These are phyloP conservation scores for Hypoxylon crocopeplum DNA, from an alignment of 495 filamentous ascomycete genomes.

Conservation along the genomic window DNA sequence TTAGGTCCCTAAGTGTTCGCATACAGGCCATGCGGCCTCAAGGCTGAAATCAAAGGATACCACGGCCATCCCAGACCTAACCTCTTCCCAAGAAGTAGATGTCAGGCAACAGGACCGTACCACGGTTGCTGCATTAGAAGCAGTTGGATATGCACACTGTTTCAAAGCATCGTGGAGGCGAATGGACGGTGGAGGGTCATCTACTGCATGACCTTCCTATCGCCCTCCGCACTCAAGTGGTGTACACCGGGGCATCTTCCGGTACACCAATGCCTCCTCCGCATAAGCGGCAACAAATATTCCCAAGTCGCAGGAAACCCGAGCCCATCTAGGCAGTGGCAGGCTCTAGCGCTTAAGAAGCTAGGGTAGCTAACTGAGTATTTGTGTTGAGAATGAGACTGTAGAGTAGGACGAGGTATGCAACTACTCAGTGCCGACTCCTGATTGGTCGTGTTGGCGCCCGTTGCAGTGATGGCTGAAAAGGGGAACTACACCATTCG, in stretches of 20 bases:
- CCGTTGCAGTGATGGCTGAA: slow-evolving; percentile 46
- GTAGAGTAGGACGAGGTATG: slow-evolving; percentile 21
- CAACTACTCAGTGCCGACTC: slow-evolving; percentile 3
- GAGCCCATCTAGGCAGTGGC: slow-evolving; percentile 1
- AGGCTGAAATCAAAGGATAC: background rate
- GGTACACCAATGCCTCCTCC: slow-evolving; percentile 9
- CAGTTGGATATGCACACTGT: slow-evolving; percentile 9
- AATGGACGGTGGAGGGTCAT: slow-evolving; percentile 3
- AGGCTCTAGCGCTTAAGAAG: slow-evolving; percentile 8
- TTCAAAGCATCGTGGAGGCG: slow-evolving; percentile 15
- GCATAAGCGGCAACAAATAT: slow-evolving; percentile 16
- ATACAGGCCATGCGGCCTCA: slow-evolving; percentile 8
- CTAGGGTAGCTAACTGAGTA: slow-evolving; percentile 9
- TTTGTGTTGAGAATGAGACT: slow-evolving; percentile 13
- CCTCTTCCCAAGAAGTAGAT: background rate
- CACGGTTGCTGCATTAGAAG: background rate
- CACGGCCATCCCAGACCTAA: background rate
- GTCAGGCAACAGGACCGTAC: background rate
- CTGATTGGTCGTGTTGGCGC: slow-evolving; percentile 55
- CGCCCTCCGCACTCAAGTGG: slow-evolving; percentile 17
- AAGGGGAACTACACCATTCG: slow-evolving; percentile 24
- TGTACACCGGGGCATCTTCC: slow-evolving; percentile 14
- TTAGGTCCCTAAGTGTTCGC: background rate
- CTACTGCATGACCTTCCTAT: slow-evolving; percentile 22
- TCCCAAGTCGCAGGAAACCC: slow-evolving; percentile 13